Base-by-base conservation (phyloP, 306 rosid genomes). In the Rubus parviflorus region DNA sequence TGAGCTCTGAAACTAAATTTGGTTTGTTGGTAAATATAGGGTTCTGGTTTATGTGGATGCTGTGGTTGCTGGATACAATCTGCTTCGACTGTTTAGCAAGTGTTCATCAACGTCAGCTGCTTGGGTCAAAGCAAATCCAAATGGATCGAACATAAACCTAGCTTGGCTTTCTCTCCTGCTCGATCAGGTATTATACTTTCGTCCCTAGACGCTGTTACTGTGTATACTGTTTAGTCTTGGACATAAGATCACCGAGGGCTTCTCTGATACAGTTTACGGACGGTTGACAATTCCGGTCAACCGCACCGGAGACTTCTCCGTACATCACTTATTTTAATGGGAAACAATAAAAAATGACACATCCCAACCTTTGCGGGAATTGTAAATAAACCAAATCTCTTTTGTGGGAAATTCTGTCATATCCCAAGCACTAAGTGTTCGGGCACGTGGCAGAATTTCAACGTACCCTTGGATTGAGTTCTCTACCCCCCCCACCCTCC, bases 161-260 rank as follows among this genome's bases (percentile, higher is more conserved):
- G 83, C 86, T 68, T 94, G 98, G 98, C 16, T 83, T 83, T 75
- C 37, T 53, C 76, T 90, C 77, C 82, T 89, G 49, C 48, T 92
- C 65, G 98, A 94, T 76, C 96, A 90, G 94, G 98, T 94, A 77
- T 72, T 52, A 2, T 5, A 74, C 3, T 16, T 30, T 25, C 2
- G 11, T 57, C 37, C 3, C 35, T 57, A 1, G 8, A 3, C 2
- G 57, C 22, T 51, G 7, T 4, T 16, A 16, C n/a, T 51, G 35
- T 30, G 35, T 30, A 30, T 30, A 30, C 20, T 4, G n/a, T 51
- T 51, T 51, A 51, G 3, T 17, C n/a, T 51, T 51, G 15, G 56
- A 7, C 56, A 51, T 51, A 45, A 45, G 9, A 45, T 14, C 17
- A 30, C 35, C 35, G 35, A 30, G 35, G 52, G 52, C 52, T 12